Base-by-base conservation (phyloP, 2,329 filamentous ascomycete species). In the Talaromyces sp. region DNA sequence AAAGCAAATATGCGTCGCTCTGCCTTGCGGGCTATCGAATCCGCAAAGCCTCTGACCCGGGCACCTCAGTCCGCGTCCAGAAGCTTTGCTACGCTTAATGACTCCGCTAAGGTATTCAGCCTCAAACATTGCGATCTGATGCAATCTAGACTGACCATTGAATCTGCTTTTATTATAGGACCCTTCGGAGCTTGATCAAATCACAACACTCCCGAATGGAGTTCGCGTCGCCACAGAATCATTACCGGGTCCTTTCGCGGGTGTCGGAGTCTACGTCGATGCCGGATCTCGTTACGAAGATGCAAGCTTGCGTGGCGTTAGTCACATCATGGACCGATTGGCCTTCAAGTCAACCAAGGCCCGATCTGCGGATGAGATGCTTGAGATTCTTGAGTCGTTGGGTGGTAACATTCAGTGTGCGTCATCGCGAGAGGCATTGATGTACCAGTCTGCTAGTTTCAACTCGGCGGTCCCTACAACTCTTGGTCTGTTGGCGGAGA, bases 381-480 rank as follows among this genome's bases (percentile, higher is more conserved):
- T 96, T 17, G 91, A 96, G 73, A 81, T 86, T 30, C 82, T 97
- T 30, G 94, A 97, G 75, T 87, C 86, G 0, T 80, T 99, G 3
- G 94, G 94, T 32, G 94, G 94, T 29, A 97, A 97, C 71, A 93
- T 99, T 54, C 92, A 97, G 76, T 99, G 94, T 76, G 92, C 93
- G 10, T 97, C 92, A 1, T 96, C 91, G 2, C 83, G 94, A 60
- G 94, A 99, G 75, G 91, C 91, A 51, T 84, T 99, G 76, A 99
- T 99, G 94, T 99, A 99, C 79, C 94, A 99, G 75, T 90, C 91
- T 1, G 94, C 94, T 22, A 97, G 92, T 27, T 99, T 99, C 83
- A 99, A 99, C 78, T 88, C 87, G 22, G 88, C 91, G 16, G 91
- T 99, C 8, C 87, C 90, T 6, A 85, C 85, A 8, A 91, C 93